Evolutionary conservation across 257 asterid species (phyloP).

Genomic region (Przewalskia tangutica): DNA sequence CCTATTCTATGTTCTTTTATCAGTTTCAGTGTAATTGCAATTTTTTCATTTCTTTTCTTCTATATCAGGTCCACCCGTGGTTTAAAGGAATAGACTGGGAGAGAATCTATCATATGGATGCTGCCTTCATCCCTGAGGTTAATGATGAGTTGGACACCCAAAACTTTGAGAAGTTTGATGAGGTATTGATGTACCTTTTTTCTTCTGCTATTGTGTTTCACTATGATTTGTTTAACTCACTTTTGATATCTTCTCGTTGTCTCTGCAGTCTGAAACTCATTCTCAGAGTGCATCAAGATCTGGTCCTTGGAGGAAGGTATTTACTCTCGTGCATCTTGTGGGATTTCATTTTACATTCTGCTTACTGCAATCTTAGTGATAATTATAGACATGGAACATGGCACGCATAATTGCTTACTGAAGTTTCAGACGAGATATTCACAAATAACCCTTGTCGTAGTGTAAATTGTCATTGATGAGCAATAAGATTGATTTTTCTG

Average conservation of each 20-base stretch:
- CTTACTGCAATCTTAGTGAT: not conserved
- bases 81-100: conserved; percentile 71
- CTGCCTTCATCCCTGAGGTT: conserved; percentile 92
- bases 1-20: conserved; percentile 25
- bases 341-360: not conserved
- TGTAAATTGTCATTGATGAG: not conserved
- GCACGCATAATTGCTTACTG: not conserved
- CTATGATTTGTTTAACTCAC: not conserved
- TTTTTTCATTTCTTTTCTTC: conserved; percentile 3
- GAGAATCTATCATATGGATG: conserved; percentile 69
- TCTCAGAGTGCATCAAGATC: conserved; percentile 54
- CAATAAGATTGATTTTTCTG: not conserved
- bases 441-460: not conserved
- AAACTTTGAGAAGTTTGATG: conserved; percentile 91
- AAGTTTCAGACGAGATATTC: not conserved
- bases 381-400: not conserved
- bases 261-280: conserved; percentile 59
- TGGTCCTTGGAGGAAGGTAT: conserved; percentile 99
- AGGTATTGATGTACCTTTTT: conserved; percentile 34
- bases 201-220: not conserved
- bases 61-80: conserved; percentile 74
- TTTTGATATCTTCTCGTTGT: conserved; percentile 4
- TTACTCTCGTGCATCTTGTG: conserved; percentile 1
- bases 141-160: conserved; percentile 92
- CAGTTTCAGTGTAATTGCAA: conserved; percentile 14